Evolutionary conservation across 129 eudicot genomes (phyloP).

Genomic region (Rutidosis leptorrhynchoides): DNA sequence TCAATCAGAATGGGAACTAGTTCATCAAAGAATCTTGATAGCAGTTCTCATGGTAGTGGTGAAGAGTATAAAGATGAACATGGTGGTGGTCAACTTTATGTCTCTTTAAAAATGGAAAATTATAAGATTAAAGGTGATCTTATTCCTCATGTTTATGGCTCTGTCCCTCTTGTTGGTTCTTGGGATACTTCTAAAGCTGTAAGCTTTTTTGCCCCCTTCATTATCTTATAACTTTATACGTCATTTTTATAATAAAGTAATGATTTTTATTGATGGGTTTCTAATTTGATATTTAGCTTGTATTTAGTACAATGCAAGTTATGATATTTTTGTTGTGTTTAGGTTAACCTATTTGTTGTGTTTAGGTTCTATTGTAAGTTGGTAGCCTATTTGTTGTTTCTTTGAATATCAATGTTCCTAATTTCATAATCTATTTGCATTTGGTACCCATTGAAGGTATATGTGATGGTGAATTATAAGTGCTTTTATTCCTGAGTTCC

Average conservation of each 20-base stretch:
- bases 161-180: constrained; percentile 89
- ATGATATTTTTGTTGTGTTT: constrained; percentile 7
- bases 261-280: neutral
- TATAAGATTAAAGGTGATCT: constrained; percentile 52
- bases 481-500: neutral
- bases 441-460: neutral
- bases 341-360: neutral
- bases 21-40: constrained; percentile 60
- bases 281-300: neutral
- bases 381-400: neutral
- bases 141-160: constrained; percentile 85
- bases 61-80: constrained; percentile 64
- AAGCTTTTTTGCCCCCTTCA: neutral
- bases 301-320: neutral
- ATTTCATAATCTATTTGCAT: neutral
- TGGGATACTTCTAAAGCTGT: constrained; percentile 97
- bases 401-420: neutral
- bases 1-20: constrained; percentile 68
- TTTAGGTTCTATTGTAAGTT: no score
- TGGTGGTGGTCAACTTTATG: constrained; percentile 89
- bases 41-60: constrained; percentile 53
- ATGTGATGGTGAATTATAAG: neutral
- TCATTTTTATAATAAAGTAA: neutral
- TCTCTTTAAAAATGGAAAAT: constrained; percentile 92
- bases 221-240: neutral